Percentiles rank a stretch among this genome's conserved stretches.
These are phyloP conservation scores for Drechslerella dactyloides DNA, from an alignment of 2,329 filamentous ascomycete species.

Conservation along the genomic window DNA sequence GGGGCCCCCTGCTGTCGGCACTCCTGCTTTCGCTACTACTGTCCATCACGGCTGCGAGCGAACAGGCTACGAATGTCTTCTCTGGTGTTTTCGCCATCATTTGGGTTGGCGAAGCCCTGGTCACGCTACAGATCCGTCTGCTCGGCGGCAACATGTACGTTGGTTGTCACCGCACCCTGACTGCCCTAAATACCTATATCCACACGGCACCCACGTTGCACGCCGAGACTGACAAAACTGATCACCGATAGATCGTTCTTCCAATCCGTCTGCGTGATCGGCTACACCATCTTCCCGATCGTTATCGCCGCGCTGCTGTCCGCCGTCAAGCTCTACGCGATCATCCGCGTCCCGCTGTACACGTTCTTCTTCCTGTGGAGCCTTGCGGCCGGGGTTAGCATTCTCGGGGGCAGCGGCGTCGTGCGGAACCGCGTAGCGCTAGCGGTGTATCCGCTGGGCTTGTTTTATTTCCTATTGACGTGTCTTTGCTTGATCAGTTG, in stretches of 20 bases:
- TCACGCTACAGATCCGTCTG: conserved; percentile 97
- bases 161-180: not conserved
- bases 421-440: conserved; percentile 92
- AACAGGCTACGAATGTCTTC: conserved; percentile 88
- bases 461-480: conserved; percentile 91
- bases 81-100: conserved; percentile 95
- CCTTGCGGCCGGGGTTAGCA: conserved; percentile 91
- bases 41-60: conserved; percentile 76
- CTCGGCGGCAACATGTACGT: conserved; percentile 95
- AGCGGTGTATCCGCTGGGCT: conserved; percentile 90
- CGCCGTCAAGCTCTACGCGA: conserved; percentile 76
- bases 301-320: conserved; percentile 91
- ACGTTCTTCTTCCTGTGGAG: conserved; percentile 89
- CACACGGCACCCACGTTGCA: too few relatives aligned
- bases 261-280: conserved; percentile 96
- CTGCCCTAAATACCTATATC: conserved; percentile 32
- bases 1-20: conserved; percentile 93
- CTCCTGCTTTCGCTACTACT: conserved; percentile 84
- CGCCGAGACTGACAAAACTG: conserved; percentile 1
- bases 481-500: conserved; percentile 97
- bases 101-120: conserved; percentile 94
- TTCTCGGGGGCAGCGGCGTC: conserved; percentile 91
- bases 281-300: conserved; percentile 95
- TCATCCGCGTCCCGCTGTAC: conserved; percentile 89
- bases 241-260: conserved; percentile 78